These are phyloP conservation scores for Hanseniaspora lachancei DNA, from an alignment of 805 yeast species.

Conservation along the genomic window DNA sequence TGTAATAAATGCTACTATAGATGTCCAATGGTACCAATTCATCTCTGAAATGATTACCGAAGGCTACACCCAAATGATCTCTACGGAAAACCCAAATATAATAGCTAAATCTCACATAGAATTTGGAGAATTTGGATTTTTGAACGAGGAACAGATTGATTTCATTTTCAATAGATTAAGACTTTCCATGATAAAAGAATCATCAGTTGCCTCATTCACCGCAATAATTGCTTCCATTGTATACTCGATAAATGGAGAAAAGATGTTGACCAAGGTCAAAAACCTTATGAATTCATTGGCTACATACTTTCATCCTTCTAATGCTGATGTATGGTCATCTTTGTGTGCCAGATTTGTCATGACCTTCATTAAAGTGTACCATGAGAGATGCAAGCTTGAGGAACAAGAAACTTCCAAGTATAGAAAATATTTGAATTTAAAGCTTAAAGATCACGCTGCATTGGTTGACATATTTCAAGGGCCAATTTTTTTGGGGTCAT, in stretches of 20 bases:
- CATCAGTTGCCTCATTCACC: constrained; percentile 32
- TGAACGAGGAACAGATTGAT: constrained; percentile 48
- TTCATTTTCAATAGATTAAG: constrained; percentile 45
- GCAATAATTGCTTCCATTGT: constrained; percentile 37
- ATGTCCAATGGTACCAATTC: constrained; percentile 50
- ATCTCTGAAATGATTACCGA: constrained; percentile 48
- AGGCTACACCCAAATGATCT: constrained; percentile 26
- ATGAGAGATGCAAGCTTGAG: constrained; percentile 44
- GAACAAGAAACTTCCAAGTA: constrained; percentile 24
- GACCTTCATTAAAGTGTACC: constrained; percentile 46
- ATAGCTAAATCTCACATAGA: constrained; percentile 22
- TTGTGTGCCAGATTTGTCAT: constrained; percentile 54
- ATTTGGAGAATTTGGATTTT: constrained; percentile 48
- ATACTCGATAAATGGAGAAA: constrained; percentile 46
- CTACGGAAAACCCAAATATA: constrained; percentile 23
- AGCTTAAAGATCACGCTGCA: constrained; percentile 25
- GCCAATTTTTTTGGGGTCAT: constrained; percentile 55
- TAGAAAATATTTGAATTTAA: constrained; percentile 22
- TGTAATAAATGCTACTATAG: constrained; percentile 38
- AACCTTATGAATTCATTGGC: constrained; percentile 54
- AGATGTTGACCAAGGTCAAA: constrained; percentile 38
- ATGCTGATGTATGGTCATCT: constrained; percentile 76
- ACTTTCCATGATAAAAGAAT: constrained; percentile 28
- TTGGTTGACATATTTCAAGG: constrained; percentile 35
- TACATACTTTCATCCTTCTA: constrained; percentile 85